Conservation (phyloP, 495 filamentous ascomycete species). For the Penicillium silybi region DNA sequence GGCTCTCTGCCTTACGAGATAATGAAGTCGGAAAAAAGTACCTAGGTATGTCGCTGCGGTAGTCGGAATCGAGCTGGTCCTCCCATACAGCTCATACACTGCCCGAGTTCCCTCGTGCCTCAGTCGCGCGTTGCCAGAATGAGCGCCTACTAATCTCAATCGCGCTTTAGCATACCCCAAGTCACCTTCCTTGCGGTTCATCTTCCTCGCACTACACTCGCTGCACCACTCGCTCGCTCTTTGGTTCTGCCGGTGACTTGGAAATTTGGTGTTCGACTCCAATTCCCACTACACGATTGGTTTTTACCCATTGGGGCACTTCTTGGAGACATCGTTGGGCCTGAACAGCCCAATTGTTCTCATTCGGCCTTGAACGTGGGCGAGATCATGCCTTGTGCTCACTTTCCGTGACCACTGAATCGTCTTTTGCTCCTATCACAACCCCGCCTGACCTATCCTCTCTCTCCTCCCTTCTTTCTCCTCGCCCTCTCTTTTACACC, state of each 20-base stretch:
- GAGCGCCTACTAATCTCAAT: not conserved
- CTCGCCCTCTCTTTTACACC: not conserved
- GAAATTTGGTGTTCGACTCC: not conserved
- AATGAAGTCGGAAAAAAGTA: not conserved
- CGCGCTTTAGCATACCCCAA: not conserved
- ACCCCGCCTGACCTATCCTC: not conserved
- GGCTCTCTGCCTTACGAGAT: not conserved
- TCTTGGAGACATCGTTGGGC: not conserved
- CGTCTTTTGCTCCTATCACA: not conserved
- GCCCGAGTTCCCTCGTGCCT: not conserved
- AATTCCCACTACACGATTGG: not conserved
- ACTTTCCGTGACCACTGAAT: not conserved
- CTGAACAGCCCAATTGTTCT: not conserved
- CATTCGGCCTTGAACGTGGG: not conserved
- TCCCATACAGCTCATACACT: not conserved
- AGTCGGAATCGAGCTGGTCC: not conserved
- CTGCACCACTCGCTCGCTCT: not conserved
- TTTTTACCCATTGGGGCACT: not conserved
- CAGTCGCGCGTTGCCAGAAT: not conserved
- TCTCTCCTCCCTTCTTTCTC: not conserved
- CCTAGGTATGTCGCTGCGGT: not conserved
- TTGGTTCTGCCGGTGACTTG: not conserved
- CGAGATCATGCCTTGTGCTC: not conserved
- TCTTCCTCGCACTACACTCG: not conserved
- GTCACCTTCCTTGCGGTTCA: not conserved